These are phyloP conservation scores for Magnusiomyces clavatus DNA, from an alignment of 1,139 yeast species.

Conservation along the genomic window DNA sequence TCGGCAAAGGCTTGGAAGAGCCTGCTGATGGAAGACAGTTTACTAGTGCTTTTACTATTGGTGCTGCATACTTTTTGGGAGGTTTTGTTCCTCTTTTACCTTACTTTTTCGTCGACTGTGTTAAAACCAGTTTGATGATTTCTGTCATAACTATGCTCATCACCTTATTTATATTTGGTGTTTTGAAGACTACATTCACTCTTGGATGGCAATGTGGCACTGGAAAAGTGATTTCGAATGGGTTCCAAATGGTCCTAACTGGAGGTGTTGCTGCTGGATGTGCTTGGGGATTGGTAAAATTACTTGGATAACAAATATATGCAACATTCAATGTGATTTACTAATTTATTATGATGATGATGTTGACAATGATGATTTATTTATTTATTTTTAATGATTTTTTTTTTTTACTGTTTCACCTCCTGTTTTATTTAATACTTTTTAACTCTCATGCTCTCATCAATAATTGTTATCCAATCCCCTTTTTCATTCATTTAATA, in stretches of 20 bases:
- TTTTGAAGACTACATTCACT: slow-evolving; percentile 72
- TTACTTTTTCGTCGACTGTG: slow-evolving; percentile 66
- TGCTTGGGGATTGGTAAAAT: slow-evolving; percentile 86
- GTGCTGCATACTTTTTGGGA: slow-evolving; percentile 65
- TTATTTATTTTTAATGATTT: too few species aligned
- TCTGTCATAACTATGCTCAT: slow-evolving; percentile 78
- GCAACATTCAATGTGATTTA: too few species aligned
- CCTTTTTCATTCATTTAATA: too few species aligned
- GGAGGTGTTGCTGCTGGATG: slow-evolving; percentile 97
- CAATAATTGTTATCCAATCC: too few species aligned
- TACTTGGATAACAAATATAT: slow-evolving; percentile 51
- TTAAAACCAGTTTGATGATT: slow-evolving; percentile 64
- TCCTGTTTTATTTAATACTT: too few species aligned
- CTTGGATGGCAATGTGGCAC: slow-evolving; percentile 69
- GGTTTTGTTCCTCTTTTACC: slow-evolving; percentile 78
- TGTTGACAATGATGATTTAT: too few species aligned
- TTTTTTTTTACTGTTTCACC: too few species aligned
- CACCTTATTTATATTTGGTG: slow-evolving; percentile 84
- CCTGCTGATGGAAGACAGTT: slow-evolving; percentile 75
- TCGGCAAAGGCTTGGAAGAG: slow-evolving; percentile 70
- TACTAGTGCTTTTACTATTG: slow-evolving; percentile 70
- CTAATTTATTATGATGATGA: too few species aligned
- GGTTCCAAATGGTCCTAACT: slow-evolving; percentile 82
- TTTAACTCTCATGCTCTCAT: too few species aligned
- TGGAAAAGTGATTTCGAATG: slow-evolving; percentile 60